Conservation (phyloP, 2,329 filamentous ascomycete genomes). For the Curvularia sp. region DNA sequence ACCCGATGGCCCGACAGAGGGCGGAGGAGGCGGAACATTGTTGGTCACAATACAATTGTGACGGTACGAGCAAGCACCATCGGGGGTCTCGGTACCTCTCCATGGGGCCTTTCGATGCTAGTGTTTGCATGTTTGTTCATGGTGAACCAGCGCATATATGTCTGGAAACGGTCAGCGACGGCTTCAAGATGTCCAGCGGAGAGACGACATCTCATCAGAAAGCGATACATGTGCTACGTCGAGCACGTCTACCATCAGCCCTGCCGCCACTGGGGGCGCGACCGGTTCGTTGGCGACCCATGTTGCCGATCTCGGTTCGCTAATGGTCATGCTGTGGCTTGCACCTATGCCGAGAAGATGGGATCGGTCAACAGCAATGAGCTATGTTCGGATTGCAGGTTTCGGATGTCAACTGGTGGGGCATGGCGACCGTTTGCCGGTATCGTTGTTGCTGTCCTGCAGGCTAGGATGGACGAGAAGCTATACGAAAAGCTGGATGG, state of each 20-base stretch:
- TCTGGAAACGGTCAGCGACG: conserved; percentile 9
- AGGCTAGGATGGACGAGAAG: not conserved
- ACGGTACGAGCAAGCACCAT: not conserved
- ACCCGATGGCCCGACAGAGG: not conserved
- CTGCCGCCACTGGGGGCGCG: conserved; percentile 44
- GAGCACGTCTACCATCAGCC: conserved; percentile 42
- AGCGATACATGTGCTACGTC: conserved; percentile 42
- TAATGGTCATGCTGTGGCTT: conserved; percentile 29
- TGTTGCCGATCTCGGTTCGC: conserved; percentile 40
- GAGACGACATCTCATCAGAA: not conserved
- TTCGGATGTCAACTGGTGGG: conserved; percentile 19
- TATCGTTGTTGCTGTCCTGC: conserved; percentile 19
- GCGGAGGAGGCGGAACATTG: not conserved
- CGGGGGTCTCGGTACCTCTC: not conserved
- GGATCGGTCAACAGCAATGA: conserved; percentile 34
- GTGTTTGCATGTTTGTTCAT: conserved; percentile 14
- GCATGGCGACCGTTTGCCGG: conserved; percentile 32
- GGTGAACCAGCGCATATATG: not conserved
- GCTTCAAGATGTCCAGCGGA: not conserved
- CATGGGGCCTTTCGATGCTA: not conserved
- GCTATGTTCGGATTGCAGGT: conserved; percentile 30
- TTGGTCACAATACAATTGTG: not conserved
- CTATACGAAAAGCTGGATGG: not conserved
- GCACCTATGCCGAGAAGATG: conserved; percentile 35
- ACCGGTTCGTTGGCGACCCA: conserved; percentile 37